Base-by-base conservation (phyloP, 441 rosid species). In the Cnidoscolus chayamansa region DNA sequence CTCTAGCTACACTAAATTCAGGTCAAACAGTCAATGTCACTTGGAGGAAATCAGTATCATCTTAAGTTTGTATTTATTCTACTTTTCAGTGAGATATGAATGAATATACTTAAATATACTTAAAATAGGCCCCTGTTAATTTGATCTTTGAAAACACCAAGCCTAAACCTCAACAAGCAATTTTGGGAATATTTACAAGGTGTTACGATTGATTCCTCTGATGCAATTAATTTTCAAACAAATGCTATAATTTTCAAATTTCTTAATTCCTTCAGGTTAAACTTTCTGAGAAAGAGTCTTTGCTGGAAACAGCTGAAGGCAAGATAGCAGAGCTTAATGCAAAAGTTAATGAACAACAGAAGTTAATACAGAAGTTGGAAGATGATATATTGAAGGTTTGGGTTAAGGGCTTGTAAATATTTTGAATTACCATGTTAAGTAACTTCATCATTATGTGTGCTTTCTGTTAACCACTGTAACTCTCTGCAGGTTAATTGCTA, bases 311-410 rank as follows among this genome's bases (percentile, higher is more conserved):
- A 35, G 89, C 94, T 75, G 99, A 90, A 79, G 81, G 80, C 77
- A 90, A 83, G 86, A 87, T 90, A 62, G 84, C 74, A 74, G 97
- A 91, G 81, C 89, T 96, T 73, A 81, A 88, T 62, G 86, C 82
- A 53, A 84, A 91, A 84, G 83, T 89, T 78, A 83, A 83, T 50
- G 96, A 96, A 82, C 99, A 91, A 76, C 93, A 88, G 73, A 90
- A 79, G 71, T 82, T 96, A 72, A 91, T 93, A 80, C 99, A 93
- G 69, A 96, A 93, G 86, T 84, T 96, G 89, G 99, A 93, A 81
- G 99, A 96, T 81, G 99, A 93, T 80, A 96, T 93, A 63, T 83
- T 84, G 83, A 93, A 93, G 97, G 98, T 90, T 77, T 45, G 89
- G 62, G 72, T 68, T 59, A 71, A 68, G 56, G 71, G 70, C 80